Base-by-base conservation (phyloP, 2,329 filamentous ascomycete species). In the Phaeosphaeriaceae sp. region DNA sequence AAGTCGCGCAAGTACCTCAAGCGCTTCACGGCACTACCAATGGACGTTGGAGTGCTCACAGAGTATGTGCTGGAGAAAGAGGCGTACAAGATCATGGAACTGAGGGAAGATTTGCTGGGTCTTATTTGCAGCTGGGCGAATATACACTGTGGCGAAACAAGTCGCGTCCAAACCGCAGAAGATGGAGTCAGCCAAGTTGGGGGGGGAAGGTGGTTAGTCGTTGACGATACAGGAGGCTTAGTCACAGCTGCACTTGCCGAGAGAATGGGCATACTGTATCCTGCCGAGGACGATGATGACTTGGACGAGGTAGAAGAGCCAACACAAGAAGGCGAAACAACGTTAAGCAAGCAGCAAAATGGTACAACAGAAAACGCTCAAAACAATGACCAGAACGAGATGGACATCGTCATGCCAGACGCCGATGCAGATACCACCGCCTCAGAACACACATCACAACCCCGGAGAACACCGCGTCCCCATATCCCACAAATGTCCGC, bases 1-100 rank as follows among this genome's bases (percentile, higher is more conserved):
- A 99, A 99, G 77, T 88, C 90, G 57, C 92, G 87, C 70, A 99
- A 99, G 75, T 97, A 96, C 71, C 83, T 97, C 56, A 87, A 89
- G 64, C 82, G 92, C 11, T 97, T 99, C 67, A 90, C 89, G 0
- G 84, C 94, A 1, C 73, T 96, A 42, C 93, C 93, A 0, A 76
- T 97, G 60, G 92, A 97, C 66, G 85, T 95, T 12, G 81, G 86
- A 0, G 81, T 85, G 56, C 78, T 97, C 54, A 85, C 86, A 16
- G 84, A 91, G 60, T 95, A 88, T 79, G 80, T 93, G 65, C 76
- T 96, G 41, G 90, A 95, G 63, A 90, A 88, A 65, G 92, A 97
- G 61, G 81, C 90, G 0, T 77, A 80, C 51, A 91, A 88, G 71
- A 89, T 95, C 23, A 79, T 97, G 78, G 93, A 97, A 65, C 78